These are phyloP conservation scores for Tolypocladium cylindrosporum DNA, from an alignment of 2,329 filamentous ascomycete genomes.

Conservation along the genomic window DNA sequence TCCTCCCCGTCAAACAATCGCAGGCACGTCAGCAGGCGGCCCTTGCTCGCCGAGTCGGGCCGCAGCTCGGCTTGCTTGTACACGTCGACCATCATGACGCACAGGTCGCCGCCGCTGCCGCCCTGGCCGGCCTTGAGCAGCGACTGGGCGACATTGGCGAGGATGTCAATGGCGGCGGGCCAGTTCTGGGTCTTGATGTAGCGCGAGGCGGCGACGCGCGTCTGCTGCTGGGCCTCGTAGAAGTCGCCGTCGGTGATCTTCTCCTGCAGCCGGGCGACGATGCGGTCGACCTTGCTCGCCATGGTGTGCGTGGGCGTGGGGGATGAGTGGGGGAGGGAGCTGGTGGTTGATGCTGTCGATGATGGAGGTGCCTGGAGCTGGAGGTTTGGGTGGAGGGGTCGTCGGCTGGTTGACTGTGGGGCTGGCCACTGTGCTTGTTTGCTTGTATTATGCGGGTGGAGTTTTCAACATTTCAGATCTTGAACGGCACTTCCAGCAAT, in stretches of 20 bases:
- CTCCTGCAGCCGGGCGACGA: constrained; percentile 61
- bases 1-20: constrained; percentile 73
- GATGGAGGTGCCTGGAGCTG: not conserved
- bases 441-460: not conserved
- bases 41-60: constrained; percentile 65
- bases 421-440: not conserved
- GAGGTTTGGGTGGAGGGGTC: not conserved
- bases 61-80: constrained; percentile 79
- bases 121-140: constrained; percentile 89
- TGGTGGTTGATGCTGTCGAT: not conserved
- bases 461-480: not conserved
- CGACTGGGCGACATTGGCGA: constrained; percentile 73
- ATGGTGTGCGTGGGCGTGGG: constrained; percentile 11
- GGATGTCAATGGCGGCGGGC: constrained; percentile 74
- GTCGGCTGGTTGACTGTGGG: not conserved
- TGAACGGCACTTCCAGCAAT: not conserved
- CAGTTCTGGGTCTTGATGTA: constrained; percentile 87
- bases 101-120: constrained; percentile 83
- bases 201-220: constrained; percentile 86
- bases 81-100: constrained; percentile 78
- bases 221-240: constrained; percentile 98
- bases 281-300: constrained; percentile 33
- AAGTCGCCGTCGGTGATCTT: constrained; percentile 86
- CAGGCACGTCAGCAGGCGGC: constrained; percentile 66
- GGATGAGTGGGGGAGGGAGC: not conserved